A percentile compares a stretch with the other conserved stretches of the same genome.
phyloP scores from a whole-genome alignment of 148 eudicot genomes.

The Heliamphora exappendiculata region DNA sequence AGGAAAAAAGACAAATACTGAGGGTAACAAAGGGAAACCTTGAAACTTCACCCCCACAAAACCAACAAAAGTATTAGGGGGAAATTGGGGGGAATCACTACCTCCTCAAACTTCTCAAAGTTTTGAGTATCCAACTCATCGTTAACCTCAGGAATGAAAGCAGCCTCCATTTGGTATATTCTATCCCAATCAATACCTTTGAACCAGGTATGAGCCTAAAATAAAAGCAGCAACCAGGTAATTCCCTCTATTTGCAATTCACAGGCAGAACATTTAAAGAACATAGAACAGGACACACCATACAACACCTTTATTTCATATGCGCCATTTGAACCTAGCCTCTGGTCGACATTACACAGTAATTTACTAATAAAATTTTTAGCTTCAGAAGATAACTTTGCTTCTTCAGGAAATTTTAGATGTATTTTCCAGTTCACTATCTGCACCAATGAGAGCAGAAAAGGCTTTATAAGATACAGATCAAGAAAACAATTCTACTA shows the following conservation, averaged over 20 bases:
- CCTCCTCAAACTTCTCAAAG: conserved; percentile 98
- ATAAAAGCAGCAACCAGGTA: conserved; percentile 11
- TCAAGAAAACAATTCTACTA: neutral
- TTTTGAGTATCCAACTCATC: conserved; percentile 98
- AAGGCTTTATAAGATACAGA: neutral
- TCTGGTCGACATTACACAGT: conserved; percentile 82
- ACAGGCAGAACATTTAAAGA: conserved; percentile 12
- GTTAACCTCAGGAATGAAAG: conserved; percentile 91
- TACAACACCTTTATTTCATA: conserved; percentile 92
- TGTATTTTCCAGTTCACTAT: conserved; percentile 97
- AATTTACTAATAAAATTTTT: conserved; percentile 83
- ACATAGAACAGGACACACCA: conserved; percentile 37
- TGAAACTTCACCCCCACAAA: neutral
- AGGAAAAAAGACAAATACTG: conserved; percentile 6
- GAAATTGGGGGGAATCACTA: conserved; percentile 12
- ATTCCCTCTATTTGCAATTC: neutral
- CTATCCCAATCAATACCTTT: conserved; percentile 76
- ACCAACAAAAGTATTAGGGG: neutral
- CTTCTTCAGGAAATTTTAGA: conserved; percentile 94
- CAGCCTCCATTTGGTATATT: conserved; percentile 91
- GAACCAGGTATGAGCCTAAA: conserved; percentile 82
- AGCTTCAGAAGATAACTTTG: conserved; percentile 70
- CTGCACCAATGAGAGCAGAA: conserved; percentile 28
- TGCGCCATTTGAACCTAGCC: conserved; percentile 91
- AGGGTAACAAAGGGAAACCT: neutral